Base-by-base conservation (phyloP, 1,284 basidiomycete species). In the Austroboletus novae-zelandiae region DNA sequence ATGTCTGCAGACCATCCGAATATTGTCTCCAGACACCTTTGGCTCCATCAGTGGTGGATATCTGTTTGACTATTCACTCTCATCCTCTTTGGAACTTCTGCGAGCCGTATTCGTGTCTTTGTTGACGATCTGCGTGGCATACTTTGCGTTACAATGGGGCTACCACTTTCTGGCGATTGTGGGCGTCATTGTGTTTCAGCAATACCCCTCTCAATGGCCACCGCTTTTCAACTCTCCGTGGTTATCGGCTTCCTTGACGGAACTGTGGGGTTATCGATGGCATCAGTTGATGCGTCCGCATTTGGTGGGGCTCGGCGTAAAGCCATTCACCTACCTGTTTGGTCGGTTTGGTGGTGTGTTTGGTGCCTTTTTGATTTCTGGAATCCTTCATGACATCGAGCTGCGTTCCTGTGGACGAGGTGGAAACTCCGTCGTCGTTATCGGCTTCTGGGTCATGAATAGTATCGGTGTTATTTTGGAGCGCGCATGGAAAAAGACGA, bases 351-450 rank as follows among this genome's bases (percentile, higher is more conserved):
- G 75, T 5, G 73, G 69, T 4, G 65, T 81, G 1, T 35, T 85
- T 4, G 81, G 78, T 4, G 76, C 75, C 0, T 87, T 87, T 60
- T 50, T 80, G 3, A 53, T 76, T 9, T 86, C 84, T 1, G 84
- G 76, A 7, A 45, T 82, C 3, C 60, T 86, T 37, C 84, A 87
- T 56, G 72, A 78, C 56, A 54, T 76, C 20, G 82, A 78, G 4
- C 59, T 81, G 25, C 83, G 80, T 72, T 77, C 79, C 0, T 73
- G 80, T 71, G 80, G 77, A 1, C 68, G 67, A 10, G 82, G 83
- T 8, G 72, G 72, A 0, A 76, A 82, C 31, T 71, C 75, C 30
- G 48, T 59, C 3, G n/a, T 9, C 17, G 1, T 54, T 11, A 13
- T 57, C 13, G 54, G 54, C 0, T 61, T 63, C 49, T 65, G 61